Conservation (phyloP, 352 stramenopile genomes). For the Phytopythium montanum region DNA sequence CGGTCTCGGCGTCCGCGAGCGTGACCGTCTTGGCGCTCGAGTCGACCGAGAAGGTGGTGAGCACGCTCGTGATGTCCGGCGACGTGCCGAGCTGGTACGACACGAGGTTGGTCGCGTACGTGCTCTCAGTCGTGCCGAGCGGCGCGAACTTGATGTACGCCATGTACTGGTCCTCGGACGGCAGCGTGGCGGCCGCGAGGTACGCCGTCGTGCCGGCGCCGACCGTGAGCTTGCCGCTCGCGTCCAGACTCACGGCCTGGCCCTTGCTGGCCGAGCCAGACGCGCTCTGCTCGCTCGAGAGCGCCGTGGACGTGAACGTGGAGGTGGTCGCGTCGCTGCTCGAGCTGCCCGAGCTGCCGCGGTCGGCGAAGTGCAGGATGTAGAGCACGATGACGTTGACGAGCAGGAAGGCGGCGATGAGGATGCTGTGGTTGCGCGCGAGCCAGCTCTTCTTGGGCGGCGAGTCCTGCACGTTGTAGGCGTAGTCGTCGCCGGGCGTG, state of each 20-base stretch:
- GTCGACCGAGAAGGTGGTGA: constrained; percentile 49
- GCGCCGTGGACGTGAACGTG: constrained; percentile 31
- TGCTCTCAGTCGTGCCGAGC: constrained; percentile 35
- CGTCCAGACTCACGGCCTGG: constrained; percentile 60
- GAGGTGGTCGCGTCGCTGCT: constrained; percentile 24
- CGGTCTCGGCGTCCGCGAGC: constrained; percentile 29
- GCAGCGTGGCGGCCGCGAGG: constrained; percentile 44
- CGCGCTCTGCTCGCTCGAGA: constrained; percentile 18
- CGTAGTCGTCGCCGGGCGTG: constrained; percentile 37
- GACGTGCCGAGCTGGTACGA: constrained; percentile 51
- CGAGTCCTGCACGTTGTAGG: constrained; percentile 21
- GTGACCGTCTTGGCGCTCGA: constrained; percentile 40
- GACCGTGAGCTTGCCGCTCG: constrained; percentile 40
- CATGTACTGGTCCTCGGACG: constrained; percentile 40
- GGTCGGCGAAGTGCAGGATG: constrained; percentile 77
- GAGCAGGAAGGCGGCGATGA: constrained; percentile 51
- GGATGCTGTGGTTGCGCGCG: constrained; percentile 28
- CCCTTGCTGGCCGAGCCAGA: constrained; percentile 27
- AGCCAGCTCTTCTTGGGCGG: constrained; percentile 19
- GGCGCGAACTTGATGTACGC: constrained; percentile 59
- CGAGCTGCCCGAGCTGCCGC: constrained; percentile 25
- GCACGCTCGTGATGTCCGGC: constrained; percentile 32
- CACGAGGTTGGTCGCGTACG: constrained; percentile 50
- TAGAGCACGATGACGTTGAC: constrained; percentile 85
- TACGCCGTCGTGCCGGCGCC: constrained; percentile 73